These are phyloP conservation scores for Hypoxylon sp. DNA, from an alignment of 2,329 filamentous ascomycete species.

Conservation along the genomic window DNA sequence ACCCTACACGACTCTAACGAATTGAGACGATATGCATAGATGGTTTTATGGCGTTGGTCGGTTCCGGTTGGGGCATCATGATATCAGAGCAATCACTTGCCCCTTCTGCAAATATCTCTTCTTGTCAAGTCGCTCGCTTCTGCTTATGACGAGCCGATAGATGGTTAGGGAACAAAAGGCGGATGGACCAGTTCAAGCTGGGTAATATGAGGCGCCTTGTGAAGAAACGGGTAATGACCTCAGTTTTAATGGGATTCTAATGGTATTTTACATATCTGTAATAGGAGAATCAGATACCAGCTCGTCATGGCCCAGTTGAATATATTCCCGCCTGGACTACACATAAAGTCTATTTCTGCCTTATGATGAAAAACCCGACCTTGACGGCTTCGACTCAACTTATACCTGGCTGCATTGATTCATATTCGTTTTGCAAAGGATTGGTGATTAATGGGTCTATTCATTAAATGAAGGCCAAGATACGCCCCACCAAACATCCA, in stretches of 20 bases:
- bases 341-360: conserved; percentile 3
- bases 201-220: conserved; percentile 25
- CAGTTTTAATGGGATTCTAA: conserved; percentile 28
- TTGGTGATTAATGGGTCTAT: conserved; percentile 10
- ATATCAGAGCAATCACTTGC: conserved; percentile 47
- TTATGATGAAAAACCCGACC: not conserved
- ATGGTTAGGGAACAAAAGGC: conserved; percentile 29
- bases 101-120: conserved; percentile 36
- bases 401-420: not conserved
- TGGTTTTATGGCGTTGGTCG: conserved; percentile 44
- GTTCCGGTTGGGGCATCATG: conserved; percentile 42
- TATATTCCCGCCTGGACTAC: conserved; percentile 1
- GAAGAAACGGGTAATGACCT: conserved; percentile 28
- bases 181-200: conserved; percentile 20
- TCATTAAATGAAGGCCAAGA: conserved; percentile 12
- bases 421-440: not conserved
- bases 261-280: conserved; percentile 32
- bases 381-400: not conserved
- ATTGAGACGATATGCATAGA: conserved; percentile 37
- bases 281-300: conserved; percentile 42
- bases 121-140: conserved; percentile 41
- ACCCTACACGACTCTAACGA: conserved; percentile 20
- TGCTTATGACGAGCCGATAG: conserved; percentile 33
- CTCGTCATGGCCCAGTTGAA: conserved; percentile 30
- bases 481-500: conserved; percentile 6